Conservation (phyloP, 163 green algal species). For the Volvox carteri region DNA sequence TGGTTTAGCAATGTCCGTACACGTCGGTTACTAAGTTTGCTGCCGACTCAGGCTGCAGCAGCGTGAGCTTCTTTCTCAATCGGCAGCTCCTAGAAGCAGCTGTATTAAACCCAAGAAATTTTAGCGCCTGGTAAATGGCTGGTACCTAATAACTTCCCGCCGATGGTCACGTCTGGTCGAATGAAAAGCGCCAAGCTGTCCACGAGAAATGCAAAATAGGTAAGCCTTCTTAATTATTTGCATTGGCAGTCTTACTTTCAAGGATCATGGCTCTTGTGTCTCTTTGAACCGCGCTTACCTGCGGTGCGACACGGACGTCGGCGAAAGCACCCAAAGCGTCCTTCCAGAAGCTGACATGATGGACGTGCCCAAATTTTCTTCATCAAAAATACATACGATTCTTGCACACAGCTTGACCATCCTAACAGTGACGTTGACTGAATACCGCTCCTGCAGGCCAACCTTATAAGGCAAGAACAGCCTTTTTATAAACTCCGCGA, state of each 20-base stretch:
- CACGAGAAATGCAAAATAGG: not conserved
- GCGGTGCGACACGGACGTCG: not conserved
- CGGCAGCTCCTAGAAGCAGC: not conserved
- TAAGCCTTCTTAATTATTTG: not conserved
- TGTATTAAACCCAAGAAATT: not conserved
- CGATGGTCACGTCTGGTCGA: not conserved
- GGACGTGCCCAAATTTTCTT: too few species aligned
- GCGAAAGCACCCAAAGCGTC: not conserved
- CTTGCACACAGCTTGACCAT: not conserved
- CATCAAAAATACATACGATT: not conserved
- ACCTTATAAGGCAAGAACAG: not conserved
- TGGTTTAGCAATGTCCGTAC: not conserved
- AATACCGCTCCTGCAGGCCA: not conserved
- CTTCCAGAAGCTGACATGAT: too few species aligned
- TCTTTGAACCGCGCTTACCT: not conserved
- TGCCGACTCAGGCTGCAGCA: not conserved
- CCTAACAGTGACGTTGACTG: not conserved
- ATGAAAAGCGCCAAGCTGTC: not conserved
- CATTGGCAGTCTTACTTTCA: not conserved
- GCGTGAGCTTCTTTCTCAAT: conserved; percentile 6
- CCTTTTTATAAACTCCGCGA: not conserved
- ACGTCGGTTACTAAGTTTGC: not conserved
- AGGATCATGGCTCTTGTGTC: not conserved
- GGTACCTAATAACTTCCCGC: not conserved
- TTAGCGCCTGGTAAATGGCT: not conserved